These are phyloP conservation scores for Funneliformis geosporum DNA, from an alignment of 192 early-diverging fungal genomes.

Conservation along the genomic window DNA sequence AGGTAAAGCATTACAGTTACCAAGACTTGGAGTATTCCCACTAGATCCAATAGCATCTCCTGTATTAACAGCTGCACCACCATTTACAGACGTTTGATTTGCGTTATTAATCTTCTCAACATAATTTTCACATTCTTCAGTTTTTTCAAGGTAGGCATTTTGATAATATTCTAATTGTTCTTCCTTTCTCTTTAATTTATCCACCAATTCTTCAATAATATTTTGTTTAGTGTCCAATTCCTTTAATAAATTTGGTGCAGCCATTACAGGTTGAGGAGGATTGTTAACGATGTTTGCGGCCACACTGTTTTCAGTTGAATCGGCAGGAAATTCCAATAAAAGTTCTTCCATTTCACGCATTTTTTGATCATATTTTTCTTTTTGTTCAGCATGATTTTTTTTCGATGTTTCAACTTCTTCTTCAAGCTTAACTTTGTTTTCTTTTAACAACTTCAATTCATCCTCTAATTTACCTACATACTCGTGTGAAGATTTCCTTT, in stretches of 20 bases:
- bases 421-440: constrained; percentile 2
- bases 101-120: background rate
- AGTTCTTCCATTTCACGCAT: constrained; percentile 24
- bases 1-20: background rate
- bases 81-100: background rate
- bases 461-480: constrained; percentile 10
- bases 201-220: constrained; percentile 31
- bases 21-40: background rate
- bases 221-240: constrained; percentile 28
- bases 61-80: background rate
- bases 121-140: constrained; percentile 25
- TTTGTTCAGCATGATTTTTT: background rate
- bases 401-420: constrained; percentile 4
- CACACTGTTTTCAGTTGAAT: background rate
- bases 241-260: background rate
- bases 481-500: constrained; percentile 1
- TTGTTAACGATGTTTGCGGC: background rate
- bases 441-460: constrained; percentile 7
- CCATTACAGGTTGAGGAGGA: background rate
- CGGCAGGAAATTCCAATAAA: background rate
- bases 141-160: constrained; percentile 29
- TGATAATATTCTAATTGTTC: constrained; percentile 35
- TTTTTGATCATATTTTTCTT: constrained; percentile 21
- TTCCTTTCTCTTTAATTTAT: constrained; percentile 30
- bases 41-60: background rate